Conservation (phyloP, 2,329 filamentous ascomycete species). For the Aurifilum marmelostoma region DNA sequence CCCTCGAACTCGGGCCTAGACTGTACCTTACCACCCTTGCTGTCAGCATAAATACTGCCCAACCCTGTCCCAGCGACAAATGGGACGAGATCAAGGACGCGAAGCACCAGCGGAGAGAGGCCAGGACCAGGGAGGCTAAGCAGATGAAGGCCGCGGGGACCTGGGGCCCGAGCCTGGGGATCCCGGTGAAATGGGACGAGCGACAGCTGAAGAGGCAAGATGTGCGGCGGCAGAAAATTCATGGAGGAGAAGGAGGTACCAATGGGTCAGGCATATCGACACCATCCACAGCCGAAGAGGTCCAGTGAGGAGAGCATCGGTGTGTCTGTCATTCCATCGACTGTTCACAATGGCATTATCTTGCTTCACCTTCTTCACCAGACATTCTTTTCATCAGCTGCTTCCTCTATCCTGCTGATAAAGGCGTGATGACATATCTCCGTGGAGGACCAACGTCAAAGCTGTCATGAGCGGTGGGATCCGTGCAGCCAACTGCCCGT, state of each 20-base stretch:
- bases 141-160: slow-evolving; percentile 26
- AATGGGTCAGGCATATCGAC: slow-evolving; percentile 6
- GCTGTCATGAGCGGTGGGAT: background rate
- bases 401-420: background rate
- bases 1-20: slow-evolving; percentile 24
- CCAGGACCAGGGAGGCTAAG: slow-evolving; percentile 28
- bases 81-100: slow-evolving; percentile 29
- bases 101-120: slow-evolving; percentile 26
- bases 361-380: background rate
- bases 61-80: slow-evolving; percentile 27
- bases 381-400: background rate
- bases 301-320: background rate
- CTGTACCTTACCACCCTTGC: slow-evolving; percentile 25
- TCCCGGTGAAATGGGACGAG: slow-evolving; percentile 27
- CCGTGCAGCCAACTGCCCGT: background rate
- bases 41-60: slow-evolving; percentile 28
- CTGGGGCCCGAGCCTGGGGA: slow-evolving; percentile 26
- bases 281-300: slow-evolving; percentile 11
- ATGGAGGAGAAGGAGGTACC: background rate
- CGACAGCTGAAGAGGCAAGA: slow-evolving; percentile 23
- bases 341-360: background rate
- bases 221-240: background rate
- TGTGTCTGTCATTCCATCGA: background rate
- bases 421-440: background rate
- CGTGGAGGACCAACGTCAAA: too few species aligned